phyloP scores from a whole-genome alignment of 176 grass and related monocot species.

The Triticum aestivum region IWGSC_CS_RefSeq_v2.1 NC_057802.1:373146250-373146749 shows the following conservation, averaged over 20 bases:
- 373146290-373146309: slow-evolving; percentile 4
- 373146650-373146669: background rate
- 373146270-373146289: background rate
- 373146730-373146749: slow-evolving; percentile 26
- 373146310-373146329: slow-evolving; percentile 8
- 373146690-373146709: background rate
- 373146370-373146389: background rate
- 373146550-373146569: background rate
- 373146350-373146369: background rate
- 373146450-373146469: slow-evolving; percentile 24
- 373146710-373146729: background rate
- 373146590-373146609: too few relatives aligned
- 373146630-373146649: background rate
- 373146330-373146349: slow-evolving; percentile 22
- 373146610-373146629: too few relatives aligned
- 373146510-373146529: background rate
- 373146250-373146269: background rate
- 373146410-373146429: slow-evolving; percentile 39
- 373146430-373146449: slow-evolving; percentile 23
- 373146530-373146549: background rate
- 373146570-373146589: too few relatives aligned
- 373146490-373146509: background rate
- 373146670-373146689: background rate
- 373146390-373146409: background rate
- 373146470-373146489: background rate